These are phyloP conservation scores for Phytophthora macrochlamydospora DNA, from an alignment of 352 stramenopile genomes.

Conservation along the genomic window DNA sequence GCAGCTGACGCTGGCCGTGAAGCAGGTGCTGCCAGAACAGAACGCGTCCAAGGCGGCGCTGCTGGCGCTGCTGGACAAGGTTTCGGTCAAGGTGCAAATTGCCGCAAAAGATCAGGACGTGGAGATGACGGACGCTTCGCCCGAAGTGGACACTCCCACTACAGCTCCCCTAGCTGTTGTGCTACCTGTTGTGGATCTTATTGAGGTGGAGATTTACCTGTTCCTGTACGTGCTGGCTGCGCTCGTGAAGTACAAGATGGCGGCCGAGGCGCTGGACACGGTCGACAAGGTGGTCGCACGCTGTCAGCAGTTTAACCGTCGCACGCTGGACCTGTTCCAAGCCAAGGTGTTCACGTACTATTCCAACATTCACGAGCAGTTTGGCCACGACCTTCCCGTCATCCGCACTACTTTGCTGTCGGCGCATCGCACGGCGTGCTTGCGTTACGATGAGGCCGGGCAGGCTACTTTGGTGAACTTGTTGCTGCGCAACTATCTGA, in stretches of 20 bases:
- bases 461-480: slow-evolving; percentile 92
- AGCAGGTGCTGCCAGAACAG: slow-evolving; percentile 62
- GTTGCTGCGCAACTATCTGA: slow-evolving; percentile 90
- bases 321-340: slow-evolving; percentile 80
- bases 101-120: slow-evolving; percentile 42
- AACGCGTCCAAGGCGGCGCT: slow-evolving; percentile 67
- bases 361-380: slow-evolving; percentile 74
- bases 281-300: slow-evolving; percentile 59
- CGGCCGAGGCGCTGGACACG: slow-evolving; percentile 55
- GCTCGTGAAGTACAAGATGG: slow-evolving; percentile 74
- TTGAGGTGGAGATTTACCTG: slow-evolving; percentile 89
- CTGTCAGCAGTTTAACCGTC: slow-evolving; percentile 81
- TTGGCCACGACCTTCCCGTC: slow-evolving; percentile 52
- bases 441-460: slow-evolving; percentile 90
- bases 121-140: slow-evolving; percentile 62
- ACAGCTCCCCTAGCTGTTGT: slow-evolving; percentile 21
- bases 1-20: slow-evolving; percentile 65
- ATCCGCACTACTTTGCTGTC: slow-evolving; percentile 76
- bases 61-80: slow-evolving; percentile 53
- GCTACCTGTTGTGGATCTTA: slow-evolving; percentile 66
- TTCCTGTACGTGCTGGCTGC: slow-evolving; percentile 77
- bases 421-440: slow-evolving; percentile 87
- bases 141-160: slow-evolving; percentile 29
- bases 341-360: slow-evolving; percentile 85
- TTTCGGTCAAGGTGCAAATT: slow-evolving; percentile 44